These are phyloP conservation scores for Pseudogymnoascus sp. DNA, from an alignment of 2,329 filamentous ascomycete genomes.

Conservation along the genomic window DNA sequence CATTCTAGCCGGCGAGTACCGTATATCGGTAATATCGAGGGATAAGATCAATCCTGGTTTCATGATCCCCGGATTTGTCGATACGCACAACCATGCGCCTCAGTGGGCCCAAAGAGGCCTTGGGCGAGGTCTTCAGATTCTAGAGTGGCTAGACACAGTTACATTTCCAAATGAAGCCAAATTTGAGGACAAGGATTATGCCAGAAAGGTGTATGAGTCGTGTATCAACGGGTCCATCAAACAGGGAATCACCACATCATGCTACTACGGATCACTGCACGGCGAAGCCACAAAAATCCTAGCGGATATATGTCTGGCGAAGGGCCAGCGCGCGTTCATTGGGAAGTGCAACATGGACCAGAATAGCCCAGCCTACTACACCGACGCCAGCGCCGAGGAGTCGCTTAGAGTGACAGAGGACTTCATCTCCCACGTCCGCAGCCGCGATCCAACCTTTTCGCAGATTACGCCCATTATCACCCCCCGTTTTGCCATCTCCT, in stretches of 20 bases:
- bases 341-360: slow-evolving; percentile 72
- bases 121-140: slow-evolving; percentile 26
- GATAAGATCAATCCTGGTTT: not conserved
- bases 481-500: slow-evolving; percentile 50
- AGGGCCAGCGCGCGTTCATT: slow-evolving; percentile 81
- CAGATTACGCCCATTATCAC: slow-evolving; percentile 40
- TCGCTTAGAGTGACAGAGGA: slow-evolving; percentile 34
- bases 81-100: slow-evolving; percentile 65
- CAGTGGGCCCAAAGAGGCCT: slow-evolving; percentile 43
- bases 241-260: slow-evolving; percentile 82
- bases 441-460: slow-evolving; percentile 41
- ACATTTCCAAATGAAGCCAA: slow-evolving; percentile 64
- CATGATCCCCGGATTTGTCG: slow-evolving; percentile 34
- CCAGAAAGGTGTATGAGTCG: slow-evolving; percentile 65
- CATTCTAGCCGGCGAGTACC: not conserved
- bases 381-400: slow-evolving; percentile 47
- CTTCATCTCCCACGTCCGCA: slow-evolving; percentile 1
- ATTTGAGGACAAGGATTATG: slow-evolving; percentile 55
- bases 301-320: slow-evolving; percentile 67
- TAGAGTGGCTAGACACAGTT: slow-evolving; percentile 57
- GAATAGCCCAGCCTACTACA: slow-evolving; percentile 50
- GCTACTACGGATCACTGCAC: slow-evolving; percentile 85
- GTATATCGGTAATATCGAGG: not conserved
- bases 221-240: slow-evolving; percentile 72
- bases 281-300: slow-evolving; percentile 80